These are phyloP conservation scores for Dactylella cylindrospora DNA, from an alignment of 2,329 filamentous ascomycete genomes.

Conservation along the genomic window DNA sequence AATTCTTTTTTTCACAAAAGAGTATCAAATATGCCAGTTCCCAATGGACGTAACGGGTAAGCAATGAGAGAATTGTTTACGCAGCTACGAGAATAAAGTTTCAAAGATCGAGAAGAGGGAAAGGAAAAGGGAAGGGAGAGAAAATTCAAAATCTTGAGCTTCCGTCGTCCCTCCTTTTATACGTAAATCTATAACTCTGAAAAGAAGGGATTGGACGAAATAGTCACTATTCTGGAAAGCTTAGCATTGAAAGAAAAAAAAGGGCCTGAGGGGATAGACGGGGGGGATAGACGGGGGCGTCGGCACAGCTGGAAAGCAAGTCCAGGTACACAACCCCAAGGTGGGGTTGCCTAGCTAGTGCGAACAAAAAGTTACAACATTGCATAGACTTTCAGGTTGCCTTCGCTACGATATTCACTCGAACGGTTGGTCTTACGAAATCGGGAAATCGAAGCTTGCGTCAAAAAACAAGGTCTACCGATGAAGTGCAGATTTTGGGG, in stretches of 20 bases:
- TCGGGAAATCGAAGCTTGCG: constrained; percentile 36
- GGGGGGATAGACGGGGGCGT: constrained; percentile 12
- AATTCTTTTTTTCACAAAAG: no score
- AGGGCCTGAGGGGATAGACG: neutral
- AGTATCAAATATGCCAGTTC: constrained; percentile 39
- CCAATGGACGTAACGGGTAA: constrained; percentile 26
- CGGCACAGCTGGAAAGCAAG: constrained; percentile 1
- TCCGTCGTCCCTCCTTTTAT: constrained; percentile 2
- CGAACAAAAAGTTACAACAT: no score
- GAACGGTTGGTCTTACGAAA: constrained; percentile 35
- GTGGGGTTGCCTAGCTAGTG: no score
- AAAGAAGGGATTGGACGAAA: neutral
- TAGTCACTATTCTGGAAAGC: constrained; percentile 8
- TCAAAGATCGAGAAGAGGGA: no score
- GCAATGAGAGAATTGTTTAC: constrained; percentile 2
- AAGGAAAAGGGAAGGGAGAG: neutral
- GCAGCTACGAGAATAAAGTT: neutral
- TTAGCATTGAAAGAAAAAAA: constrained; percentile 33
- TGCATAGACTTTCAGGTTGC: no score
- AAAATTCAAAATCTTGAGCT: neutral
- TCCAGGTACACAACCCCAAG: no score
- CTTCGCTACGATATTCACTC: constrained; percentile 29
- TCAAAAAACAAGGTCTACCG: constrained; percentile 6
- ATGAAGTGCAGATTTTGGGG: neutral
- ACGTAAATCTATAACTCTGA: neutral